phyloP scores from a whole-genome alignment of 208 protist species.

The Leishmania major region DNA sequence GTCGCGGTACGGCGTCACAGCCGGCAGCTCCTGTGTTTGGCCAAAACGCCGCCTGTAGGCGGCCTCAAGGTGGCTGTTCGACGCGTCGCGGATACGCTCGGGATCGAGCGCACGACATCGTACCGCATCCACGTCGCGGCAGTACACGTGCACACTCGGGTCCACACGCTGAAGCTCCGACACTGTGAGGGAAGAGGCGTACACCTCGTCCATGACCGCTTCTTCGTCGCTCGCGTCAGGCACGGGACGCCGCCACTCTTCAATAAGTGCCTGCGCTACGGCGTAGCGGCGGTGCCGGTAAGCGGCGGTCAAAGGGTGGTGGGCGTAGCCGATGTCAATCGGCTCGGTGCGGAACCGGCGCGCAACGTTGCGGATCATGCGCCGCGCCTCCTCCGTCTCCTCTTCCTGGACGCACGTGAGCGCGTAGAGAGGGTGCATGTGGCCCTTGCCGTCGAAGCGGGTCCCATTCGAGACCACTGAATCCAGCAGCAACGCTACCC shows the following conservation, averaged over 20 bases:
- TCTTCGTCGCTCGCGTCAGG: background rate
- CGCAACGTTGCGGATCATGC: slow-evolving; percentile 24
- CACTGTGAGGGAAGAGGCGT: slow-evolving; percentile 38
- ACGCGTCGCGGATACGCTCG: slow-evolving; percentile 19
- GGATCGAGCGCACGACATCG: slow-evolving; percentile 39
- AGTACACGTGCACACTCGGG: slow-evolving; percentile 38
- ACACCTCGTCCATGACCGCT: slow-evolving; percentile 53
- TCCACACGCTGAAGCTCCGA: slow-evolving; percentile 41
- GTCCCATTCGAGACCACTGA: slow-evolving; percentile 5
- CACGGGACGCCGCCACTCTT: slow-evolving; percentile 15
- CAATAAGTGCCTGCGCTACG: slow-evolving; percentile 38
- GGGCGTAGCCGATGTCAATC: slow-evolving; percentile 39
- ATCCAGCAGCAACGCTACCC: slow-evolving; percentile 5
- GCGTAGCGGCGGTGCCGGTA: slow-evolving; percentile 40
- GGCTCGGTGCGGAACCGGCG: slow-evolving; percentile 13
- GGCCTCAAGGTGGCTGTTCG: slow-evolving; percentile 35
- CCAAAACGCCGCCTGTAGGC: slow-evolving; percentile 23
- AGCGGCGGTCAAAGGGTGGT: slow-evolving; percentile 67
- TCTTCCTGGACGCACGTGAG: slow-evolving; percentile 29
- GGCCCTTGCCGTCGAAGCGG: background rate
- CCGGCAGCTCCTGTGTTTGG: slow-evolving; percentile 3
- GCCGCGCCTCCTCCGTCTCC: slow-evolving; percentile 26
- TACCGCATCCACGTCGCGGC: slow-evolving; percentile 28
- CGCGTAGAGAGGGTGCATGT: slow-evolving; percentile 27
- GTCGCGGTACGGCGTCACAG: slow-evolving; percentile 10